Base-by-base conservation (phyloP, 2,329 filamentous ascomycete genomes). In the Talaromyces sp. region DNA sequence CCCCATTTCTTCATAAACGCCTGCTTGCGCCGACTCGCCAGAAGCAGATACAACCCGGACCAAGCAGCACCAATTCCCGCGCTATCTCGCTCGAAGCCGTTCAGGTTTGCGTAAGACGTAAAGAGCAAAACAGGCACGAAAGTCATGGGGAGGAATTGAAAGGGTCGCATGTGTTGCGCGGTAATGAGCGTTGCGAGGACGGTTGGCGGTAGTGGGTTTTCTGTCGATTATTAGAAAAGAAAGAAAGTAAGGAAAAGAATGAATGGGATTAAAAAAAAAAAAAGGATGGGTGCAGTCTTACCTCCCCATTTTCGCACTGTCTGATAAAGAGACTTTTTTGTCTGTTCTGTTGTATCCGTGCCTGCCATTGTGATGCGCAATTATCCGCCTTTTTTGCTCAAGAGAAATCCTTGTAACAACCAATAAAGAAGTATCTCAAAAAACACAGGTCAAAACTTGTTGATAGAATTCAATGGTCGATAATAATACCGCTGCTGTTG, bases 61-160 rank as follows among this genome's bases (percentile, higher is more conserved):
- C 86, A 87, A 0, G 86, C 85, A 9, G 85, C 84, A 19, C 81
- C 85, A 5, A 87, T 78, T 6, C 86, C 86, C 0, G 86, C 86
- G 21, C 81, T 80, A 67, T 89, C 87, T 55, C 82, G 82, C 69
- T 84, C 83, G 75, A 83, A 88, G 62, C 81, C 80, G 64, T 81
- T 80, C 31, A 89, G 68, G 69, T 89, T 89, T 51, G 89, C 76
- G 69, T 89, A 89, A 60, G 83, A 84, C 56, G 82, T 83, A 75
- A 89, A 87, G 61, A 89, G 79, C 3, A 89, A 79, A 59, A 87
- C 76, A 2, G 86, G 86, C 4, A 86, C 83, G 70, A 89, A 89
- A 64, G 87, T 73, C 82, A 89, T 86, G 4, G 87, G 87, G 0
- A 89, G 77, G 7, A 79, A 69, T 70, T 87, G 86, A 72, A 87